Percentiles rank a stretch among this genome's conserved stretches.
Evolutionary conservation across 2,329 filamentous ascomycete genomes (phyloP).

Genomic region (Coniella lustricola): DNA sequence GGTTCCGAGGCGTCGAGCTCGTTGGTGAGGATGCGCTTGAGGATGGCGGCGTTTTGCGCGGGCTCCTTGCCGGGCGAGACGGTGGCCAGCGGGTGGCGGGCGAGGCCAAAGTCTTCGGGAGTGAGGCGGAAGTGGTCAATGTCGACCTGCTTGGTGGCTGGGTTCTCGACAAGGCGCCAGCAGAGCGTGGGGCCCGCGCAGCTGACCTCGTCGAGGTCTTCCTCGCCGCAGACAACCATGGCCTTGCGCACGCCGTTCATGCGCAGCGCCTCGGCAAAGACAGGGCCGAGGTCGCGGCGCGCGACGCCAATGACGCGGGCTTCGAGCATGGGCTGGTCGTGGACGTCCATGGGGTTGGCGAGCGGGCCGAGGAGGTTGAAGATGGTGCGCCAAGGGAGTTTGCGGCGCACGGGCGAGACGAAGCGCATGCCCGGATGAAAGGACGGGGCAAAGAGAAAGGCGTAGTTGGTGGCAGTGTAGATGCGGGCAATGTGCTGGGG

Average conservation of each 20-base stretch:
- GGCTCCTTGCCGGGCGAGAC: constrained; percentile 84
- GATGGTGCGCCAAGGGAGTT: constrained; percentile 90
- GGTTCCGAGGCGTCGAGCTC: constrained; percentile 71
- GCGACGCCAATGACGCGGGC: constrained; percentile 91
- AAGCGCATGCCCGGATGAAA: constrained; percentile 95
- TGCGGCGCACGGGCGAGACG: constrained; percentile 76
- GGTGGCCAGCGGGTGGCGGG: constrained; percentile 62
- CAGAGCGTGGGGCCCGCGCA: constrained; percentile 84
- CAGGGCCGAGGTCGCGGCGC: constrained; percentile 74
- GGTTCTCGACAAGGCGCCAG: constrained; percentile 64
- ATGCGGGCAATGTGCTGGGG: constrained; percentile 64
- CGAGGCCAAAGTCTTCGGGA: constrained; percentile 82
- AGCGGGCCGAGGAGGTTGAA: constrained; percentile 95
- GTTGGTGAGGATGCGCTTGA: constrained; percentile 68
- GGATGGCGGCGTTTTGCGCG: constrained; percentile 76
- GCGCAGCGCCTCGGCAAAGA: constrained; percentile 79
- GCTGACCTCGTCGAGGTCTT: constrained; percentile 92
- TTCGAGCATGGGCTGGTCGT: constrained; percentile 53
- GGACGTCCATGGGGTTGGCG: constrained; percentile 78
- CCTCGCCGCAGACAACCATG: constrained; percentile 84
- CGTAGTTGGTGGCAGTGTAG: constrained; percentile 80
- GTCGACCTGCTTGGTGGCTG: constrained; percentile 35
- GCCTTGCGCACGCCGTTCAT: constrained; percentile 74
- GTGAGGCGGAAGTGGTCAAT: constrained; percentile 72
- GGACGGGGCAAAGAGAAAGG: constrained; percentile 89